These are phyloP conservation scores for Ogataea nakhonphanomensis DNA, from an alignment of 805 yeast species.

Conservation along the genomic window DNA sequence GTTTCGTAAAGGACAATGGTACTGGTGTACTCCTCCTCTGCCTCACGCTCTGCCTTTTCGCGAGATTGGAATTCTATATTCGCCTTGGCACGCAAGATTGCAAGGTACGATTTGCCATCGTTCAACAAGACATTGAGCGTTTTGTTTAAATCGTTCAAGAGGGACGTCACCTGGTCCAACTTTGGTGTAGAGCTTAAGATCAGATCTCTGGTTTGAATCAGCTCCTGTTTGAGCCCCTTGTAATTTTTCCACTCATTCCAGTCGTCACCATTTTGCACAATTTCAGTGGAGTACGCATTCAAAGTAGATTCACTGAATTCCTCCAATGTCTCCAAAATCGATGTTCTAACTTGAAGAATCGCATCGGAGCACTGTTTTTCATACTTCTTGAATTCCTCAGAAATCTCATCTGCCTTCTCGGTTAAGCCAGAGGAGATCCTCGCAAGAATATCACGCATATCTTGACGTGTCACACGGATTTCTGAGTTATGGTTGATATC, in stretches of 20 bases:
- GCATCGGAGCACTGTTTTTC: conserved; percentile 34
- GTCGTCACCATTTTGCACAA: conserved; percentile 43
- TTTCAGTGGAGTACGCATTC: conserved; percentile 58
- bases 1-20: conserved; percentile 17
- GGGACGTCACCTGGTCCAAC: conserved; percentile 28
- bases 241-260: conserved; percentile 63
- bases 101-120: conserved; percentile 61
- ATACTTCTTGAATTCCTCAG: conserved; percentile 29
- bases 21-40: conserved; percentile 13
- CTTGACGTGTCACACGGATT: conserved; percentile 43
- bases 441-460: conserved; percentile 42
- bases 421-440: conserved; percentile 31
- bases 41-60: conserved; percentile 39
- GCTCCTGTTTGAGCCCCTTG: conserved; percentile 50
- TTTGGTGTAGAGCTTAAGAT: conserved; percentile 37
- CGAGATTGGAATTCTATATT: conserved; percentile 54
- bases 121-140: conserved; percentile 49
- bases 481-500: conserved; percentile 24
- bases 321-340: conserved; percentile 63
- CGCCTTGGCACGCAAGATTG: conserved; percentile 54
- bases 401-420: conserved; percentile 31
- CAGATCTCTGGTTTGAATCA: conserved; percentile 54
- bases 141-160: conserved; percentile 37
- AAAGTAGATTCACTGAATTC: conserved; percentile 70
- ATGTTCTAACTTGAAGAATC: conserved; percentile 33